A percentile compares a stretch with the other conserved stretches of the same genome.
These are phyloP conservation scores for Wilcoxina mikolae DNA, from an alignment of 495 filamentous ascomycete species.

Conservation along the genomic window DNA sequence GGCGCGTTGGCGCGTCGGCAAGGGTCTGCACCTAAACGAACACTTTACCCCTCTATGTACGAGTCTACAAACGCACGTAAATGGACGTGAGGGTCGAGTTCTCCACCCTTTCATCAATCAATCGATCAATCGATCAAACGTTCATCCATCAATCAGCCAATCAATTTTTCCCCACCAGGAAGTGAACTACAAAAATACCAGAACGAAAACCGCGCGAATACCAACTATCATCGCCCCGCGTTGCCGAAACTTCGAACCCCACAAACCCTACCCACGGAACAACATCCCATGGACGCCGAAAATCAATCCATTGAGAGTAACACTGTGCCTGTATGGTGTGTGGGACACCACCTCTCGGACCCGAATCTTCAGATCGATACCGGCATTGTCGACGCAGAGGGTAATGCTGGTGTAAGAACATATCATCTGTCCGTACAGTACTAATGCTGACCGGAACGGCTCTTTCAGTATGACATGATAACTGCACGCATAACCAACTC, in stretches of 20 bases:
- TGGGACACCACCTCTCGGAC: constrained; percentile 24
- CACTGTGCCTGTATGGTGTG: constrained; percentile 23
- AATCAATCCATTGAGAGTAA: neutral
- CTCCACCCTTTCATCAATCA: neutral
- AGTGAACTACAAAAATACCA: too few relatives aligned
- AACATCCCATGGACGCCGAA: constrained; percentile 17
- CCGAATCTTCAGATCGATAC: constrained; percentile 16
- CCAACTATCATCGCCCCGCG: too few relatives aligned
- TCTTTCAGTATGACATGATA: constrained; percentile 72
- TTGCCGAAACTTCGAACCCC: too few relatives aligned
- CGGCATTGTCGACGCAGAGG: constrained; percentile 18
- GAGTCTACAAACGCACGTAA: too few relatives aligned
- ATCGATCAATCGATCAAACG: neutral
- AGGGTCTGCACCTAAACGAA: neutral
- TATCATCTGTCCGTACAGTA: neutral
- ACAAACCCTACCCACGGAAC: neutral
- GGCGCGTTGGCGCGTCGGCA: too few relatives aligned
- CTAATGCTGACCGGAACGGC: constrained; percentile 3
- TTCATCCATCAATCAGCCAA: too few relatives aligned
- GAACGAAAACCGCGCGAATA: too few relatives aligned
- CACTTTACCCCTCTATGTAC: neutral
- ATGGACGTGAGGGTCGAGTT: neutral
- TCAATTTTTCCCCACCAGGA: too few relatives aligned
- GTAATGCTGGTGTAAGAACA: constrained; percentile 18
- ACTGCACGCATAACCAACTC: constrained; percentile 76